Evolutionary conservation across 2,329 filamentous ascomycete genomes (phyloP), one percentile per base, ranked within the genome.

Genomic region (Pseudocercospora vitis): DNA sequence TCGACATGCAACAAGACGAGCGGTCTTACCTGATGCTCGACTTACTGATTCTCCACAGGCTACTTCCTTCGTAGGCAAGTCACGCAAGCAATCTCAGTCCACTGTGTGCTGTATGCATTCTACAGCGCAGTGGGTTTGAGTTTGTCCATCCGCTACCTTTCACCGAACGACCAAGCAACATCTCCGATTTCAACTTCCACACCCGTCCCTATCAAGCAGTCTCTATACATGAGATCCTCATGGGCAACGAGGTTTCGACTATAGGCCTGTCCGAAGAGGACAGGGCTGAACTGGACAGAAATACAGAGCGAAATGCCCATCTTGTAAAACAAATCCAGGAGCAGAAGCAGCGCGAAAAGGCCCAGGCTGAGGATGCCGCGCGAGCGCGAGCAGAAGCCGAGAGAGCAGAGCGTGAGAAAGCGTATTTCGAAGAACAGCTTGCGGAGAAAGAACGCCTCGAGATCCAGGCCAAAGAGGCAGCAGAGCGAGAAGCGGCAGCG

Each of bases 221-320:
- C 19, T 29, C 37, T 21, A 12, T 1, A 42, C 7, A 42, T 12
- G 7, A 12, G 7, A 26, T 9, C 26, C 11, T 14, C 37, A 45
- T 45, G 42, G 42, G 42, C 42, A 45, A 45, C 26, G 14, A 28
- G 4, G 21, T 29, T 7, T 45, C 42, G 7, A 28, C 42, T 18
- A n/a, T 45, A 7, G 42, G 42, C 9, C 42, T 45, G 23, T 45
- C 42, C 24, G 42, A 45, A 45, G 42, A 45, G 24, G 26, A 24
- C 42, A 45, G n/a, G 16, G 24, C 42, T 14, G 24, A 28, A 7
- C 23, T 45, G 8, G 12, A 31, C 9, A 31, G 24, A 45, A 18
- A 14, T 8, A 28, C 42, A 7, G 42, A 45, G 26, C 21, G 19
- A 14, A 35, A 35, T 35, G 9, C 32, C 14, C 32, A n/a, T 5